Conservation (phyloP, 2,329 filamentous ascomycete genomes). For the Pleurostoma richardsiae region DNA sequence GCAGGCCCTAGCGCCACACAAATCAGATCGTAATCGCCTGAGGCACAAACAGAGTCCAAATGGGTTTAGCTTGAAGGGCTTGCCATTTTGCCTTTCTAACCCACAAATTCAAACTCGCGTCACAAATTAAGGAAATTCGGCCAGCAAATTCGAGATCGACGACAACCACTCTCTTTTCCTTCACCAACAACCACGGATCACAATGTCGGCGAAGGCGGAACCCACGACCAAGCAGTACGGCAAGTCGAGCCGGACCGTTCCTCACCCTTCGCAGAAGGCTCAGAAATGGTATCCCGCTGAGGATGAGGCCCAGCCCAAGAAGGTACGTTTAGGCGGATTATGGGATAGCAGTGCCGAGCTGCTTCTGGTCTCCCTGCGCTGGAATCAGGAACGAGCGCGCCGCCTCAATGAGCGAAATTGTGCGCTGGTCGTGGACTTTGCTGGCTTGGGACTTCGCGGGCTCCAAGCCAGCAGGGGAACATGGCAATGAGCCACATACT, state of each 20-base stretch:
- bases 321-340: slow-evolving; percentile 64
- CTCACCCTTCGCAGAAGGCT: slow-evolving; percentile 83
- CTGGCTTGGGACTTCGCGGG: not conserved
- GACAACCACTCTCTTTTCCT: slow-evolving; percentile 9
- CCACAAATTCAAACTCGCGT: not conserved
- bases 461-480: no score
- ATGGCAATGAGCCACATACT: no score
- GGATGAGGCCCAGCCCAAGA: slow-evolving; percentile 83
- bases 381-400: no score
- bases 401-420: no score
- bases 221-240: slow-evolving; percentile 90
- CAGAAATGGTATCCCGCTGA: slow-evolving; percentile 99
- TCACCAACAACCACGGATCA: slow-evolving; percentile 28
- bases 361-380: no score
- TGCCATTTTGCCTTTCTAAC: slow-evolving; percentile 5
- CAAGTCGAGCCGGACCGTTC: slow-evolving; percentile 90
- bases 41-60: no score
- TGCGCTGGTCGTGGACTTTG: not conserved
- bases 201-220: slow-evolving; percentile 69
- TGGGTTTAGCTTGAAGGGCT: not conserved
- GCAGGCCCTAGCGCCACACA: no score
- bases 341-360: no score
- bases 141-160: slow-evolving; percentile 10
- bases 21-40: no score
- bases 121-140: not conserved